Conservation (phyloP, 306 rosid genomes). For the Prunus persica region DNA sequence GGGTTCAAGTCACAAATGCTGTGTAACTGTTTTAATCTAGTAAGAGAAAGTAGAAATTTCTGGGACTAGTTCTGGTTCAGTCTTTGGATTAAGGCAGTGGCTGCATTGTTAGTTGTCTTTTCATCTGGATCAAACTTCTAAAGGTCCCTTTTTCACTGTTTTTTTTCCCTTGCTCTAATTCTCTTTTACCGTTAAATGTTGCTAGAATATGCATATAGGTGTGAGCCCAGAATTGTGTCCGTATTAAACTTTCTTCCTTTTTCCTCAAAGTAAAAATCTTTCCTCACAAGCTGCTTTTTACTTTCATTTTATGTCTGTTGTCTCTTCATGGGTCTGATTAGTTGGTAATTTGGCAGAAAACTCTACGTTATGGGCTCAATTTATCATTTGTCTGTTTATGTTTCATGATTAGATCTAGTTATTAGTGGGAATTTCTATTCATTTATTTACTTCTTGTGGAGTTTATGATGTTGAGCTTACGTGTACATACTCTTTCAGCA, state of each 20-base stretch:
- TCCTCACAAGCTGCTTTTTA: background rate
- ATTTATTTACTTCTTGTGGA: background rate
- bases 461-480: no score
- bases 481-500: no score
- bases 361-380: background rate
- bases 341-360: background rate
- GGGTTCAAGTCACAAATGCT: no score
- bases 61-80: background rate
- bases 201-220: background rate
- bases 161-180: background rate
- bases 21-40: no score
- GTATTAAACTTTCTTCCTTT: background rate
- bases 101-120: background rate
- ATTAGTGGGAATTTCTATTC: background rate
- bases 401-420: constrained; percentile 13
- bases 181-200: background rate
- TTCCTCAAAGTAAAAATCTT: background rate
- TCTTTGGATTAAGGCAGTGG: background rate
- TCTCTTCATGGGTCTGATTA: background rate
- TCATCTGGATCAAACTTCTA: background rate
- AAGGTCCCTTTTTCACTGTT: background rate
- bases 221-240: background rate
- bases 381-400: background rate
- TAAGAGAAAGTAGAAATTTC: background rate
- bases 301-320: background rate